A percentile compares a stretch with the other conserved stretches of the same genome.
These are phyloP conservation scores for Lactifluus piperatus DNA, from an alignment of 768 basidiomycete species.

Conservation along the genomic window DNA sequence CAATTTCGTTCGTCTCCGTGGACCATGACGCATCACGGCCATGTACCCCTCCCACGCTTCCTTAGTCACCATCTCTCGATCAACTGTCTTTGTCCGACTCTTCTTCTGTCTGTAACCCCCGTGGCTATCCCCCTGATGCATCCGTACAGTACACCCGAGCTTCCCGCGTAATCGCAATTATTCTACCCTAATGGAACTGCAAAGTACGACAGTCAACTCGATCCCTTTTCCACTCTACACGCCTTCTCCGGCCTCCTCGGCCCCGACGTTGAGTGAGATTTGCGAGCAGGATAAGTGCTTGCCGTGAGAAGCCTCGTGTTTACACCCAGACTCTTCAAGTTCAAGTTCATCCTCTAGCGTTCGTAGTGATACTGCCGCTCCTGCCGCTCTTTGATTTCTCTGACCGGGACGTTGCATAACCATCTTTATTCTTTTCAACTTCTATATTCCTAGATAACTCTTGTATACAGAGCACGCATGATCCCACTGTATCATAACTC, in stretches of 20 bases:
- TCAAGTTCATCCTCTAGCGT: background rate
- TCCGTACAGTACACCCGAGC: constrained; percentile 26
- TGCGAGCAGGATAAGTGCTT: background rate
- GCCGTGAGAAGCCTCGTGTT: background rate
- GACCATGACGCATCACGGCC: too few relatives aligned
- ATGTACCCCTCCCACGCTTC: constrained; percentile 13
- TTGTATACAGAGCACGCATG: constrained; percentile 4
- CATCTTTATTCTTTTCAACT: background rate
- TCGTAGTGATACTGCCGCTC: background rate
- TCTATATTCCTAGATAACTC: background rate
- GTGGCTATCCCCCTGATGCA: constrained; percentile 3
- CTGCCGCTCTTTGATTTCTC: background rate
- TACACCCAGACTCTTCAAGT: background rate
- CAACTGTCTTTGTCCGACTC: constrained; percentile 11
- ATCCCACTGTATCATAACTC: constrained; percentile 10
- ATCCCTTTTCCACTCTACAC: constrained; percentile 56
- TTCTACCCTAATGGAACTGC: constrained; percentile 67
- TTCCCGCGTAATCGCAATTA: constrained; percentile 74
- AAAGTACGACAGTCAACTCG: constrained; percentile 61
- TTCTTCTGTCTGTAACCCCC: background rate
- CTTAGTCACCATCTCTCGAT: constrained; percentile 19
- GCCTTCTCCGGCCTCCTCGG: constrained; percentile 30
- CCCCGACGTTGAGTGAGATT: too few relatives aligned
- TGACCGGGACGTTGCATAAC: background rate
- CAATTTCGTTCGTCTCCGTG: constrained; percentile 38